A percentile compares a stretch with the other conserved stretches of the same genome.
Evolutionary conservation across 129 eudicot genomes (phyloP).

Genomic region (Deinandra increscens): DNA sequence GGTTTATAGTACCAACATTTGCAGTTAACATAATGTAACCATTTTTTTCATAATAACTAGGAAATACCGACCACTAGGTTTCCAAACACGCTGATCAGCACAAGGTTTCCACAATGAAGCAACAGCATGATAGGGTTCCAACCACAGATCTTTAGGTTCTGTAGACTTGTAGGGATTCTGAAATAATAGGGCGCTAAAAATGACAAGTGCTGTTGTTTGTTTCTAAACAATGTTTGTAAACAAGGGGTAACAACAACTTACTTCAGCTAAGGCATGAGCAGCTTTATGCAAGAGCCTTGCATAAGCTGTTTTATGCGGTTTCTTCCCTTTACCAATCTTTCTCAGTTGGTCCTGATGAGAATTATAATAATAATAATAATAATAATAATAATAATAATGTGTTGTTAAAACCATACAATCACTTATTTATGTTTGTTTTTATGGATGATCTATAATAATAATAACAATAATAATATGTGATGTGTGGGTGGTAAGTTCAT

Average conservation of each 20-base stretch:
- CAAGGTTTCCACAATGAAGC: slow-evolving; percentile 87
- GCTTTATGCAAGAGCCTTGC: slow-evolving; percentile 87
- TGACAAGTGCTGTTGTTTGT: neutral
- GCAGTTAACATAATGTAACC: too few relatives aligned
- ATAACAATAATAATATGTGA: too few relatives aligned
- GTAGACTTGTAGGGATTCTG: slow-evolving; percentile 61
- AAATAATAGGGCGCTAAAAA: slow-evolving; percentile 2
- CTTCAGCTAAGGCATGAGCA: slow-evolving; percentile 97
- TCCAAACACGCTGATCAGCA: slow-evolving; percentile 77
- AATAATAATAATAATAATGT: too few relatives aligned
- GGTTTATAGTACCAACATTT: too few relatives aligned
- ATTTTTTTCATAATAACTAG: neutral
- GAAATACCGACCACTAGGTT: slow-evolving; percentile 59
- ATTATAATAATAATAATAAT: too few relatives aligned
- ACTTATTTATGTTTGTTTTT: slow-evolving; percentile 1
- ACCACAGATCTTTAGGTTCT: slow-evolving; percentile 94
- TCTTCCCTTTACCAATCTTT: slow-evolving; percentile 66
- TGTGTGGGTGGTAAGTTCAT: too few relatives aligned
- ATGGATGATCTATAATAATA: too few relatives aligned
- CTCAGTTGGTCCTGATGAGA: slow-evolving; percentile 70
- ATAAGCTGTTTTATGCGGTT: slow-evolving; percentile 77
- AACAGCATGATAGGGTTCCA: slow-evolving; percentile 70
- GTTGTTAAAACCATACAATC: too few relatives aligned
- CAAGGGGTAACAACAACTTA: slow-evolving; percentile 17
- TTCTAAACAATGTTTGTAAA: neutral